phyloP scores from a whole-genome alignment of 768 basidiomycete species.

The Mycena galericulata region DNA sequence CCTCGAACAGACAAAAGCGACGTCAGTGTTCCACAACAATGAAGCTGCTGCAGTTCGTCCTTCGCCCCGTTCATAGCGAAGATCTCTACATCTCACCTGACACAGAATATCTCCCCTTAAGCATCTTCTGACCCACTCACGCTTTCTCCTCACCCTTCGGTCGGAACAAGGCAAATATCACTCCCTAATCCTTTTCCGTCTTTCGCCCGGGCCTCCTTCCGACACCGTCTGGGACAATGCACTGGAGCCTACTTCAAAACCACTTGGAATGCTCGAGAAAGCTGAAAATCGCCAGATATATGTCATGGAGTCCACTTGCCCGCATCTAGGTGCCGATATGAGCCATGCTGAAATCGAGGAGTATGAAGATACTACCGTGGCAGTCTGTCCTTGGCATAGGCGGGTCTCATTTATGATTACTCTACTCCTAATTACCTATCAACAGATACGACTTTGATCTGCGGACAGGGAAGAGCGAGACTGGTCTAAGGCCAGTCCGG shows the following conservation, averaged over 20 bases:
- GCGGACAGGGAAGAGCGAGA: slow-evolving; percentile 76
- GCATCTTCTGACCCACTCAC: slow-evolving; percentile 64
- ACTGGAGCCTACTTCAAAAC: slow-evolving; percentile 1
- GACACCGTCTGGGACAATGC: slow-evolving; percentile 23
- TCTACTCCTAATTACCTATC: too few relatives aligned
- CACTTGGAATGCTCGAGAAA: slow-evolving; percentile 20
- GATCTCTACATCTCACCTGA: not conserved
- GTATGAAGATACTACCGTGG: slow-evolving; percentile 67
- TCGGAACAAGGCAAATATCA: slow-evolving; percentile 69
- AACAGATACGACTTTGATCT: slow-evolving; percentile 84
- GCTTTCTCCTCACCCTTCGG: slow-evolving; percentile 71
- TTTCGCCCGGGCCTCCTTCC: slow-evolving; percentile 55
- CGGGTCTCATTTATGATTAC: slow-evolving; percentile 44
- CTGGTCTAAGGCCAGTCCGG: slow-evolving; percentile 54
- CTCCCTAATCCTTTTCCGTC: slow-evolving; percentile 73
- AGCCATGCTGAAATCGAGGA: slow-evolving; percentile 86
- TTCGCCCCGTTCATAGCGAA: not conserved
- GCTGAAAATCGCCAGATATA: slow-evolving; percentile 62
- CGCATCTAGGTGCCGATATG: slow-evolving; percentile 84
- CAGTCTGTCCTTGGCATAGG: slow-evolving; percentile 86
- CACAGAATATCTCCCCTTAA: slow-evolving; percentile 58
- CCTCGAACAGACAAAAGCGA: too few relatives aligned
- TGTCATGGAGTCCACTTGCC: slow-evolving; percentile 85
- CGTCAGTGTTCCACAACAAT: too few relatives aligned
- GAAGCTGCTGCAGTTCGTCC: slow-evolving; percentile 19